A percentile compares a stretch with the other conserved stretches of the same genome.
Conservation (phyloP, 2,329 filamentous ascomycete genomes). For the Neofusicoccum parvum region DNA sequence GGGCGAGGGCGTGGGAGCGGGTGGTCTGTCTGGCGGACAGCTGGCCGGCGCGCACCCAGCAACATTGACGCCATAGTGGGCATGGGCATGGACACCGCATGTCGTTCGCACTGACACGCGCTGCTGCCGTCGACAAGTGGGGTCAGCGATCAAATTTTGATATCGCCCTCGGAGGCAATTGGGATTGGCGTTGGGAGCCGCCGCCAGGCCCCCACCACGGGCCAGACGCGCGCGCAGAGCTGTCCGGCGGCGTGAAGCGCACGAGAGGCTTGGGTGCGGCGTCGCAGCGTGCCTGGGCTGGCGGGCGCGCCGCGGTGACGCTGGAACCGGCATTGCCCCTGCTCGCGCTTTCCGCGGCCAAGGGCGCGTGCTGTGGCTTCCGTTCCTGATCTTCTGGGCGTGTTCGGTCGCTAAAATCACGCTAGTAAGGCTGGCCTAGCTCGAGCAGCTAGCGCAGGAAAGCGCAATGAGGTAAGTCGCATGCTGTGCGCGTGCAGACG, state of each 20-base stretch:
- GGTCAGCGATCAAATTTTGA: slow-evolving; percentile 20
- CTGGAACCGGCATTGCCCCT: slow-evolving; percentile 9
- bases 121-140: slow-evolving; percentile 16
- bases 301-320: slow-evolving; percentile 9
- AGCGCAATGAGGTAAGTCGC: slow-evolving; percentile 22
- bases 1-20: background rate
- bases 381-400: slow-evolving; percentile 20
- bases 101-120: slow-evolving; percentile 15
- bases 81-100: slow-evolving; percentile 16
- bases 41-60: slow-evolving; percentile 9
- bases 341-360: slow-evolving; percentile 18
- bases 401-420: slow-evolving; percentile 15
- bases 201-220: slow-evolving; percentile 19
- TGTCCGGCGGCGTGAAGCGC: slow-evolving; percentile 13
- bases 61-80: slow-evolving; percentile 17
- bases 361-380: slow-evolving; percentile 15
- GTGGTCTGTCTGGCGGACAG: slow-evolving; percentile 7
- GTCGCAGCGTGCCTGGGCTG: slow-evolving; percentile 12
- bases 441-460: slow-evolving; percentile 2
- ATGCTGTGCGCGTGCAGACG: slow-evolving; percentile 18
- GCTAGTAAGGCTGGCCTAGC: slow-evolving; percentile 15
- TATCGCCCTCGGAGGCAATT: slow-evolving; percentile 19
- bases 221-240: slow-evolving; percentile 18
- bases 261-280: slow-evolving; percentile 16
- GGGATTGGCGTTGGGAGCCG: slow-evolving; percentile 19